Base-by-base conservation (phyloP, 1,284 basidiomycete genomes). In the Boletus sp. region DNA sequence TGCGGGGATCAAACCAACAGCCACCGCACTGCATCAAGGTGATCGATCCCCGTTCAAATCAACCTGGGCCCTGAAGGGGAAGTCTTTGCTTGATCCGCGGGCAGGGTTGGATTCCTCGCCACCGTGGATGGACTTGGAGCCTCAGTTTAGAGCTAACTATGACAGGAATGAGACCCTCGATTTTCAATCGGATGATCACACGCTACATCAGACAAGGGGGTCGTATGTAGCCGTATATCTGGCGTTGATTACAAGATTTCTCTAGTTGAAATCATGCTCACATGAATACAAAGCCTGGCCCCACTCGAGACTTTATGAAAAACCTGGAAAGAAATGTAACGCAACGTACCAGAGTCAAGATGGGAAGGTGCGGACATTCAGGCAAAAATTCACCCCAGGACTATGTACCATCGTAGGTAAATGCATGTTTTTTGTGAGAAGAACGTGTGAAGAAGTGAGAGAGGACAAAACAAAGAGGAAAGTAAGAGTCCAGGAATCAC, bases 401-500 rank as follows among this genome's bases (percentile, higher is more conserved):
- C 8, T 35, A 14, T 19, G 27, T 44, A 45, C 40, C 48, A 9
- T 27, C 8, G 13, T 40, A 33, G 30, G 38, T 29, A 16, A 33
- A 22, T 19, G 19, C 12, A 17, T 20, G 4, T 42, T 44, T 36
- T 50, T 49, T 37, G 33, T 38, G 23, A 43, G 45, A 34, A 41
- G 38, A 25, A 17, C 7, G 22, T 10, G 7, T 39, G 8, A 41
- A 46, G 49, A 19, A 9, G 38, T 23, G 16, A 23, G 17, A 41
- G 32, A 33, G 16, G 26, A 59, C 49, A 61, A 64, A 51, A 41
- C 55, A 41, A 60, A 49, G 39, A 23, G 14, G 19, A 48, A 40
- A 22, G 7, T 10, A 29, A 41, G 26, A 16, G 22, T 44, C 19
- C 29, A n/a, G 16, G 38, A 26, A 22, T 50, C 27, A 57, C 20